Conservation (phyloP, 2,329 filamentous ascomycete species). For the Aspergillus transmontanensis region DNA sequence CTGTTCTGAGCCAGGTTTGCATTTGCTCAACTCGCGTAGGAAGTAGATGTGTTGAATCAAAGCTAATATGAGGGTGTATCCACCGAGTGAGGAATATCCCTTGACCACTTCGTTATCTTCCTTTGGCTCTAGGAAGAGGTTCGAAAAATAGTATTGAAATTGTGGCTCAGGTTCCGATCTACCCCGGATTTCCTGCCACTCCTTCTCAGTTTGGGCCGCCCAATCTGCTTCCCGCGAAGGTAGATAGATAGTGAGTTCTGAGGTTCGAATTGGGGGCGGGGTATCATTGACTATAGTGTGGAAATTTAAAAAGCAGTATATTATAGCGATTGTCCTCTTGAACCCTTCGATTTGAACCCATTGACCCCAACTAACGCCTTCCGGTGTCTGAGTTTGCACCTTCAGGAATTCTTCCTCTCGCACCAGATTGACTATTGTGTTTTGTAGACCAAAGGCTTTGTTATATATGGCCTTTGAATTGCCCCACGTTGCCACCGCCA, state of each 20-base stretch:
- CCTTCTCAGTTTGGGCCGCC: not conserved
- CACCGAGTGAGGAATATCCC: slow-evolving; percentile 54
- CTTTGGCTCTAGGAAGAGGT: not conserved
- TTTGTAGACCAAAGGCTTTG: slow-evolving; percentile 2
- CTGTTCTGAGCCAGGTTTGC: not conserved
- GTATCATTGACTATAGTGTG: slow-evolving; percentile 1
- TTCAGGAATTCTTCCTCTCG: not conserved
- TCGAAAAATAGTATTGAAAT: not conserved
- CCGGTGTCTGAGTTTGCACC: not conserved
- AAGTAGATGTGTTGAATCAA: slow-evolving; percentile 72
- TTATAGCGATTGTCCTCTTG: not conserved
- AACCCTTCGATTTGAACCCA: not conserved
- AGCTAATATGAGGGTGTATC: slow-evolving; percentile 70
- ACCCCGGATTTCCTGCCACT: not conserved
- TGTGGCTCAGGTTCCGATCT: not conserved
- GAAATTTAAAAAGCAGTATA: slow-evolving; percentile 5
- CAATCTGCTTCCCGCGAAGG: not conserved
- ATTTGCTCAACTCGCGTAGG: slow-evolving; percentile 47
- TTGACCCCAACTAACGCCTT: not conserved
- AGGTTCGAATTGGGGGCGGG: not conserved
- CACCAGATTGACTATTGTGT: not conserved
- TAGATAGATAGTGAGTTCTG: not conserved
- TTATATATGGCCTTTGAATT: slow-evolving; percentile 4
- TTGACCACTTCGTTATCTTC: not conserved
- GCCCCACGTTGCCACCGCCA: slow-evolving; percentile 17